These are phyloP conservation scores for Verbena officinalis DNA, from an alignment of 257 asterid genomes.

Conservation along the genomic window DNA sequence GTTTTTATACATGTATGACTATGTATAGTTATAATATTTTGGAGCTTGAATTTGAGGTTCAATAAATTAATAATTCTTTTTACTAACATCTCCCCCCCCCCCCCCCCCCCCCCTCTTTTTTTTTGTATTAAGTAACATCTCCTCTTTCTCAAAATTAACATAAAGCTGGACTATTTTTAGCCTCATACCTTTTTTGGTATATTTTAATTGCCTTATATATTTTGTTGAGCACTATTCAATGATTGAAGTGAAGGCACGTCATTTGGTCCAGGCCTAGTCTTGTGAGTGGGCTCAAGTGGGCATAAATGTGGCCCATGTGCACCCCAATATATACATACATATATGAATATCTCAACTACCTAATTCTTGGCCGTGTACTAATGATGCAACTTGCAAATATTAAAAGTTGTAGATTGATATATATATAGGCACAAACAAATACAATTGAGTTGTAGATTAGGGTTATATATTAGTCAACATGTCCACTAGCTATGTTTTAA, in stretches of 20 bases:
- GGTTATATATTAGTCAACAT: neutral
- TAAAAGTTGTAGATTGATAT: neutral
- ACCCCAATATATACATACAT: neutral
- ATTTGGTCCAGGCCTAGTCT: slow-evolving; percentile 32
- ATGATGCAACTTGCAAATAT: neutral
- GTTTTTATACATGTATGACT: too few species aligned
- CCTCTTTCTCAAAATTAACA: too few species aligned
- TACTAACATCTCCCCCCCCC: too few species aligned
- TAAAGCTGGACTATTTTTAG: too few species aligned
- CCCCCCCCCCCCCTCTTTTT: too few species aligned
- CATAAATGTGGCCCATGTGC: slow-evolving; percentile 37
- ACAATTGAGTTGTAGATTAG: neutral
- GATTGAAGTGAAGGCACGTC: neutral
- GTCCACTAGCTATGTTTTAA: neutral
- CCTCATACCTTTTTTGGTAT: too few species aligned
- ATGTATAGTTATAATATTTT: too few species aligned
- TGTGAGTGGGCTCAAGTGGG: slow-evolving; percentile 29
- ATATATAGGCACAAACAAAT: neutral
- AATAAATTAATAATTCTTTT: too few species aligned
- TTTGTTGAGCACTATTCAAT: neutral
- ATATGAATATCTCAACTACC: slow-evolving; percentile 14
- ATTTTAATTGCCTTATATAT: too few species aligned
- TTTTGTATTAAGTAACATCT: too few species aligned
- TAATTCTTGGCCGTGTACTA: neutral
- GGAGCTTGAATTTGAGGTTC: too few species aligned